Conservation (phyloP, 352 stramenopile genomes). For the Pythium scleroteichum region DNA sequence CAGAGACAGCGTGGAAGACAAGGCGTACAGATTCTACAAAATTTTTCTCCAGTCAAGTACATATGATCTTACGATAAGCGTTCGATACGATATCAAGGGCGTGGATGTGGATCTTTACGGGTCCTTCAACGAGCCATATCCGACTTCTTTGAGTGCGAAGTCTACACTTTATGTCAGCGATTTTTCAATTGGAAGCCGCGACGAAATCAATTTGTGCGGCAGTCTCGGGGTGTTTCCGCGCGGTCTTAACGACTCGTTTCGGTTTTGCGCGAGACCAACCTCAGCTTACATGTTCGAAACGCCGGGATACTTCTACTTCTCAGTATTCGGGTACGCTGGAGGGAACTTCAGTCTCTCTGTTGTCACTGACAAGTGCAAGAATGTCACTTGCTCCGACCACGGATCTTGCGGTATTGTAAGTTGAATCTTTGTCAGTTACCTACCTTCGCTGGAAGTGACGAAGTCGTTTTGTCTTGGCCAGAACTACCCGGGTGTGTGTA, state of each 20-base stretch:
- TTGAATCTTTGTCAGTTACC: neutral
- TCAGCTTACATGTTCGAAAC: conserved; percentile 52
- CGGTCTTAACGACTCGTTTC: conserved; percentile 53
- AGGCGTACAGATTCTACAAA: conserved; percentile 76
- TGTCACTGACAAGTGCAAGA: conserved; percentile 67
- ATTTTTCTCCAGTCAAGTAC: conserved; percentile 58
- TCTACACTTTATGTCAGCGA: conserved; percentile 60
- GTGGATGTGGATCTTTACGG: conserved; percentile 71
- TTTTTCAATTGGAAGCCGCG: conserved; percentile 32
- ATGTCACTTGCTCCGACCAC: conserved; percentile 57
- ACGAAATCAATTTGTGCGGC: conserved; percentile 73
- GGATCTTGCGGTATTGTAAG: conserved; percentile 57
- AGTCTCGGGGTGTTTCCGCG: conserved; percentile 64
- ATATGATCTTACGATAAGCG: conserved; percentile 68
- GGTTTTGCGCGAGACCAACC: conserved; percentile 54
- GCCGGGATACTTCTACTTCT: conserved; percentile 71
- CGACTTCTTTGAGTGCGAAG: conserved; percentile 49
- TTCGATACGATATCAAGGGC: conserved; percentile 33
- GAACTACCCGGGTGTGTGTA: conserved; percentile 66
- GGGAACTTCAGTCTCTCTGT: conserved; percentile 42
- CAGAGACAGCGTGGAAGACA: conserved; percentile 34
- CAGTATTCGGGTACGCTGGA: conserved; percentile 56
- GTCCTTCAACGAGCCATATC: conserved; percentile 65
- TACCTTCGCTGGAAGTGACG: neutral
- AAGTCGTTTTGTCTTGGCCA: conserved; percentile 17